Evolutionary conservation across 2,329 filamentous ascomycete genomes (phyloP).

Genomic region (Colletotrichum lentis): DNA sequence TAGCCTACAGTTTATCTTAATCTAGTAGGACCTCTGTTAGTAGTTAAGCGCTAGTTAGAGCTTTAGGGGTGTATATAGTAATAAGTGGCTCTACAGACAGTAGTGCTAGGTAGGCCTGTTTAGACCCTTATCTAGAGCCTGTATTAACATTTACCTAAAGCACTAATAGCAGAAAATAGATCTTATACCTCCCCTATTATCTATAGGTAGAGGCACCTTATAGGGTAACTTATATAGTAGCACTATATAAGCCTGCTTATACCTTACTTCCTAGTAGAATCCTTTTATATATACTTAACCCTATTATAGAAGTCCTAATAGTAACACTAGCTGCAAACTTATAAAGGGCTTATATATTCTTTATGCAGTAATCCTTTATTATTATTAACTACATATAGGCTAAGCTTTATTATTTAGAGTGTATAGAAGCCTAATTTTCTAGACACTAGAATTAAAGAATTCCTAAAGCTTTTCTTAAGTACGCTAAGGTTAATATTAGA

Average conservation of each 20-base stretch:
- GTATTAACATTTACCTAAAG: slow-evolving; percentile 9
- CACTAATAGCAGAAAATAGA: slow-evolving; percentile 5
- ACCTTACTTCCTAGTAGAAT: slow-evolving; percentile 8
- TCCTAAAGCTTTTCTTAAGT: not conserved
- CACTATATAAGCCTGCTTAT: slow-evolving; percentile 4
- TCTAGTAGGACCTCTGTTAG: not conserved
- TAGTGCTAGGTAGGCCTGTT: slow-evolving; percentile 6
- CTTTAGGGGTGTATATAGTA: not conserved
- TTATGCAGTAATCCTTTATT: too few relatives aligned
- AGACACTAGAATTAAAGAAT: not conserved
- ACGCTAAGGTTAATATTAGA: not conserved
- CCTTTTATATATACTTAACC: not conserved
- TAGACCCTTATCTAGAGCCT: not conserved
- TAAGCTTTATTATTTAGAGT: not conserved
- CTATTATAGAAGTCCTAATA: not conserved
- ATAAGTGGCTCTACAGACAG: not conserved
- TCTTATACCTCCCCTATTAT: slow-evolving; percentile 5
- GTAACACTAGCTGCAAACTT: too few relatives aligned
- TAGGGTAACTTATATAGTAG: not conserved
- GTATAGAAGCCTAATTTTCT: not conserved
- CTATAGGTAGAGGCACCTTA: not conserved
- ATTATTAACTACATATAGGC: too few relatives aligned
- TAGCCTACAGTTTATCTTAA: not conserved
- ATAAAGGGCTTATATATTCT: too few relatives aligned
- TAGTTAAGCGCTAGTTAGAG: not conserved